Evolutionary conservation across 345 rosid genomes (phyloP).

Genomic region (Brassica cretica): DNA sequence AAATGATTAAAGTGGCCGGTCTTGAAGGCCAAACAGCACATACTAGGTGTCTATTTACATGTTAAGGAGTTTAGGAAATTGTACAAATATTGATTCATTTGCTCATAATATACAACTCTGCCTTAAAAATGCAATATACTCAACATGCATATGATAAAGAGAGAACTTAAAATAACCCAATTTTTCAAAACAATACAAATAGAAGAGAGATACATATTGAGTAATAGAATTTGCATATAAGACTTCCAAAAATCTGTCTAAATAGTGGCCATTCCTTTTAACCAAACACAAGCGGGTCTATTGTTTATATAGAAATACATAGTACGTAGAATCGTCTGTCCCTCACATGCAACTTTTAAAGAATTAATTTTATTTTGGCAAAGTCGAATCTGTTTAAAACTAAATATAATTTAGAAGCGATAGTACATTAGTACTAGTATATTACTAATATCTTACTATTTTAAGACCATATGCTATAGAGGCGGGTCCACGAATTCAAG

Average conservation of each 20-base stretch:
- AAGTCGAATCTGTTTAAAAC: neutral
- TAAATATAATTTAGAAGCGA: too few species aligned
- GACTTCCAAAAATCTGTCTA: neutral
- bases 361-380: neutral
- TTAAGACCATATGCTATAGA: too few species aligned
- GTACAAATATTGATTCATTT: neutral
- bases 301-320: neutral
- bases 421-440: too few species aligned
- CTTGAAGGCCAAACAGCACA: neutral
- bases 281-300: neutral
- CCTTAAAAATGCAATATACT: neutral
- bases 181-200: neutral
- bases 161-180: too few species aligned
- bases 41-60: neutral
- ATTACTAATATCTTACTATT: too few species aligned
- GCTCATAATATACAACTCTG: neutral
- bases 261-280: neutral
- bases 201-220: too few species aligned
- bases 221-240: too few species aligned
- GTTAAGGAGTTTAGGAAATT: neutral
- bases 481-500: too few species aligned
- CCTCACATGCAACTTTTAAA: neutral
- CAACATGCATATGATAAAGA: neutral
- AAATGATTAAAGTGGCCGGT: neutral
- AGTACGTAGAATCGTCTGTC: neutral